These are phyloP conservation scores for Jamesozyma jinghongensis DNA, from an alignment of 805 yeast species.

Conservation along the genomic window DNA sequence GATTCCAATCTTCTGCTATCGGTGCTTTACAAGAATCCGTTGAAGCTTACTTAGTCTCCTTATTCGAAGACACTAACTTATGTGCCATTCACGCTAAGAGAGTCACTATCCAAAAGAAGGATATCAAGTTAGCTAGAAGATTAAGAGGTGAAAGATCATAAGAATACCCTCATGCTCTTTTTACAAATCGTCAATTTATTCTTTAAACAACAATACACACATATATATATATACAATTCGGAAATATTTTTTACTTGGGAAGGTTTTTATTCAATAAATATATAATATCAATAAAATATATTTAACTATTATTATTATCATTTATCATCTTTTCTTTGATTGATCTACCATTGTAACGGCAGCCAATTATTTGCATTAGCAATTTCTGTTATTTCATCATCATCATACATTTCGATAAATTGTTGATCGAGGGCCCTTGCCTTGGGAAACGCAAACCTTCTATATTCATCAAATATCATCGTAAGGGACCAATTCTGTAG, in stretches of 20 bases:
- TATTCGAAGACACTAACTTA: conserved; percentile 96
- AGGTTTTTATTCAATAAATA: not conserved
- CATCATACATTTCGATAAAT: conserved; percentile 83
- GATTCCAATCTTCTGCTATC: conserved; percentile 96
- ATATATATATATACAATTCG: not conserved
- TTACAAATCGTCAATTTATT: not conserved
- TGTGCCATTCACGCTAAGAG: conserved; percentile 99
- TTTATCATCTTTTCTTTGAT: not conserved
- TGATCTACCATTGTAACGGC: conserved; percentile 54
- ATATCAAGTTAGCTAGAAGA: conserved; percentile 95
- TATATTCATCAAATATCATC: conserved; percentile 90
- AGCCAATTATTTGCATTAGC: conserved; percentile 49
- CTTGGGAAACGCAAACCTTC: conserved; percentile 91
- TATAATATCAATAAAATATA: not conserved
- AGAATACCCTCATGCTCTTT: not conserved
- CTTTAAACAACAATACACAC: not conserved
- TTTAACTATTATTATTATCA: not conserved
- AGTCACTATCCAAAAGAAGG: conserved; percentile 97
- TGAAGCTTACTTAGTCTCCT: conserved; percentile 92
- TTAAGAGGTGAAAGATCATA: conserved; percentile 94
- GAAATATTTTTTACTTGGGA: not conserved
- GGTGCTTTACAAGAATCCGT: conserved; percentile 98
- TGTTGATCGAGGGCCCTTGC: conserved; percentile 94
- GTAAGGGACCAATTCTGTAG: conserved; percentile 88
- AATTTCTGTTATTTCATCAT: conserved; percentile 44